phyloP scores from a whole-genome alignment of 106 monocot species.

The Apostasia shenzhenica region DNA sequence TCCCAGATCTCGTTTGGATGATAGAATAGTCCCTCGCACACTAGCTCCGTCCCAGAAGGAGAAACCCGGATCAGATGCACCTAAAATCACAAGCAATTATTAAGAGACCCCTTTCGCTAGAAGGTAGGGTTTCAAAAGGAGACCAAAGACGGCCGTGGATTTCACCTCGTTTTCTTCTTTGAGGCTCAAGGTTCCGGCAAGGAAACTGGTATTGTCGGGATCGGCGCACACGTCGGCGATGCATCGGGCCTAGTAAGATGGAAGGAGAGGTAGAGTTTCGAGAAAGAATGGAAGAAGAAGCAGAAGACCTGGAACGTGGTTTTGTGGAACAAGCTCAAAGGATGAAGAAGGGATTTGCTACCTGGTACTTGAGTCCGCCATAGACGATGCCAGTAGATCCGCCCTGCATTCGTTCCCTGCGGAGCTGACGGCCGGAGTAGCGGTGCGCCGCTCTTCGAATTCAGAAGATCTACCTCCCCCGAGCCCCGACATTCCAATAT shows the following conservation, averaged over 20 bases:
- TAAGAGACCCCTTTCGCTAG: background rate
- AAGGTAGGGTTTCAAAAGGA: background rate
- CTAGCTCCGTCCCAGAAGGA: slow-evolving; percentile 64
- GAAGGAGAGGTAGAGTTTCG: background rate
- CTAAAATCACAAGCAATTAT: slow-evolving; percentile 14
- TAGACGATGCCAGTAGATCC: slow-evolving; percentile 88
- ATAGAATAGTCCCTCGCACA: slow-evolving; percentile 93
- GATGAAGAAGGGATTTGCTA: slow-evolving; percentile 3
- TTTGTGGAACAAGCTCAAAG: background rate
- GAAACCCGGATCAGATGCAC: slow-evolving; percentile 91
- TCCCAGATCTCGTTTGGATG: slow-evolving; percentile 95
- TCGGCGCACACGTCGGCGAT: slow-evolving; percentile 87
- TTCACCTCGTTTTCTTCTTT: slow-evolving; percentile 87
- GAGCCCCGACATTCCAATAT: too few species aligned
- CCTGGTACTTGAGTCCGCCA: slow-evolving; percentile 98
- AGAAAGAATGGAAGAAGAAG: background rate
- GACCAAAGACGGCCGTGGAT: background rate
- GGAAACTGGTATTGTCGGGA: slow-evolving; percentile 63
- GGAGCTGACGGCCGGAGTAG: background rate
- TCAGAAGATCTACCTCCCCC: too few species aligned
- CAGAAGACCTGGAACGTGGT: background rate
- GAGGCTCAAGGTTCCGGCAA: slow-evolving; percentile 91
- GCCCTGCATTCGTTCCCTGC: slow-evolving; percentile 40
- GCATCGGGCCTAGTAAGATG: slow-evolving; percentile 63
- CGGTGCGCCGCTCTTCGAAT: too few species aligned